phyloP scores from a whole-genome alignment of 495 filamentous ascomycete species.

The Umbilicaria muhlenbergii region DNA sequence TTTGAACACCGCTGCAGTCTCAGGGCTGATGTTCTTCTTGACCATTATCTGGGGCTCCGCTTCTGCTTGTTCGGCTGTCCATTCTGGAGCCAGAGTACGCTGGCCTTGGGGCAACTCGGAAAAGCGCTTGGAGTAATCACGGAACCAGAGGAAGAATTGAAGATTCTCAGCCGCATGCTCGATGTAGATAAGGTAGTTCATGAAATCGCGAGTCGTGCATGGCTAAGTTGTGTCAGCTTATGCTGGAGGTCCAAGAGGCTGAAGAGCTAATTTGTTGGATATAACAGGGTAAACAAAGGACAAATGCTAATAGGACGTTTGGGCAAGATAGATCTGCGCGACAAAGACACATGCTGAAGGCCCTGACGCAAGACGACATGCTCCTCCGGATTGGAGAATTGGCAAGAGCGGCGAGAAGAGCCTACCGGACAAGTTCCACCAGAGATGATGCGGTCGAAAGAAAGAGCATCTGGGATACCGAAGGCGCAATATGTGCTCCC shows the following conservation, averaged over 20 bases:
- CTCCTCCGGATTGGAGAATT: no score
- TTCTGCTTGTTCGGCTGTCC: conserved; percentile 43
- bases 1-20: conserved; percentile 33
- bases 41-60: conserved; percentile 16
- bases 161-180: conserved; percentile 63
- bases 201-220: conserved; percentile 58
- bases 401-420: neutral
- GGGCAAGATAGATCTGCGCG: neutral
- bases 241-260: neutral
- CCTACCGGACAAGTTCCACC: conserved; percentile 69
- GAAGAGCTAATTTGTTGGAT: neutral
- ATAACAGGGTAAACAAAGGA: neutral
- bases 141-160: conserved; percentile 65
- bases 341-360: no score
- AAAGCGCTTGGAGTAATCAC: conserved; percentile 49
- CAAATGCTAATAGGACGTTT: neutral
- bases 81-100: conserved; percentile 40
- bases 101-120: conserved; percentile 33
- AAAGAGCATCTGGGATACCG: conserved; percentile 51
- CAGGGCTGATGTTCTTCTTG: conserved; percentile 17
- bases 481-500: conserved; percentile 10
- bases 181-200: conserved; percentile 65
- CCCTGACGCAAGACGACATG: no score
- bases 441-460: conserved; percentile 54
- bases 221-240: conserved; percentile 33